These are phyloP conservation scores for Prunella vulgaris DNA, from an alignment of 257 asterid species.

Conservation along the genomic window DNA sequence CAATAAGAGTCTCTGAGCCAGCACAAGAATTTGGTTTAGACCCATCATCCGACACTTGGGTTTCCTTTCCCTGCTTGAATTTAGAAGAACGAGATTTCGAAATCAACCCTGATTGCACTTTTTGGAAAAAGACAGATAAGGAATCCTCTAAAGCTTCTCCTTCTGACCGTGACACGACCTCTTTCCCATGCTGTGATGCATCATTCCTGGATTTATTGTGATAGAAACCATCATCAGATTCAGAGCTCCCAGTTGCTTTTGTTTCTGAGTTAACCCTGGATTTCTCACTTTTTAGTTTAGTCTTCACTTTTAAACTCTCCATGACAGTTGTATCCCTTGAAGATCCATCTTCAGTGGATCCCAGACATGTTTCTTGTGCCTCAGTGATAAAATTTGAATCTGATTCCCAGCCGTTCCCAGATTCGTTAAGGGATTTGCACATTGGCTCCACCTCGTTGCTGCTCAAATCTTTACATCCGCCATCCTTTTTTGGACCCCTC, in stretches of 20 bases:
- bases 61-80: constrained; percentile 41
- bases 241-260: constrained; percentile 24
- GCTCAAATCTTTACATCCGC: constrained; percentile 33
- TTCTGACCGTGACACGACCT: constrained; percentile 22
- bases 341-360: constrained; percentile 30
- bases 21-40: constrained; percentile 25
- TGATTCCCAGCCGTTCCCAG: constrained; percentile 23
- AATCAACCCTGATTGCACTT: constrained; percentile 52
- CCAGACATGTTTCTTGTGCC: constrained; percentile 29
- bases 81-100: constrained; percentile 43
- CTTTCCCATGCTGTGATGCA: constrained; percentile 29
- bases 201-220: constrained; percentile 21
- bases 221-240: constrained; percentile 25
- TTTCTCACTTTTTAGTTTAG: constrained; percentile 38
- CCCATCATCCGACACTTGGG: constrained; percentile 33
- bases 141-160: constrained; percentile 64
- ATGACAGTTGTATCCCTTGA: constrained; percentile 27
- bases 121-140: constrained; percentile 51
- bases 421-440: constrained; percentile 27
- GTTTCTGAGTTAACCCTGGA: constrained; percentile 32
- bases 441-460: constrained; percentile 28
- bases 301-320: constrained; percentile 28
- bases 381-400: constrained; percentile 26
- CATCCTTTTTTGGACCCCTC: constrained; percentile 68
- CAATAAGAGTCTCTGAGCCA: constrained; percentile 29